Percentiles rank a stretch among this genome's conserved stretches.
phyloP scores from a whole-genome alignment of 768 basidiomycete species.

The Daedaleopsis sinensis region DNA sequence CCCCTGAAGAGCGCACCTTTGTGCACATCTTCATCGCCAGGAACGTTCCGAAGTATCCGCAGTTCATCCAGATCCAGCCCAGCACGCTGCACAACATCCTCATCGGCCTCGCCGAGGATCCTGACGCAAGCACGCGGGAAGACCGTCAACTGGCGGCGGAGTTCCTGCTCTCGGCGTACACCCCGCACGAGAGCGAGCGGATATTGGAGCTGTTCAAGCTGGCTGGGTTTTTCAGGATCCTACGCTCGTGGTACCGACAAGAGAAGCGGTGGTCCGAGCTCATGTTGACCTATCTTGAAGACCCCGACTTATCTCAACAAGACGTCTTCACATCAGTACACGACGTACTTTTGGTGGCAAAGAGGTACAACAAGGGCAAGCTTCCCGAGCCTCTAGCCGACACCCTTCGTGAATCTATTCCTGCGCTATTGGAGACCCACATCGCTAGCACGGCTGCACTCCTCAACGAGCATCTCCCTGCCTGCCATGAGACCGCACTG shows the following conservation, averaged over 20 bases:
- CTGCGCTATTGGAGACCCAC: conserved; percentile 61
- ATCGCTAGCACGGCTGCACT: conserved; percentile 72
- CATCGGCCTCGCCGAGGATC: conserved; percentile 73
- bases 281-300: conserved; percentile 73
- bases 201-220: conserved; percentile 71
- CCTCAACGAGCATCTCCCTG: conserved; percentile 68
- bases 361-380: conserved; percentile 47
- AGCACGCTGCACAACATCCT: conserved; percentile 76
- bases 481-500: conserved; percentile 67
- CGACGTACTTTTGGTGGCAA: conserved; percentile 56
- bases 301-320: conserved; percentile 58
- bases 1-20: conserved; percentile 72
- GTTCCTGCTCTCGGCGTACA: conserved; percentile 89
- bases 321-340: conserved; percentile 72
- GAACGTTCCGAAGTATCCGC: conserved; percentile 95
- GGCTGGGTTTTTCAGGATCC: conserved; percentile 90
- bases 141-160: conserved; percentile 96
- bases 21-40: conserved; percentile 95
- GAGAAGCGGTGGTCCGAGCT: conserved; percentile 78
- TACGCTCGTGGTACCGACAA: conserved; percentile 78
- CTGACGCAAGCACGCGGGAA: conserved; percentile 78
- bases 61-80: conserved; percentile 73
- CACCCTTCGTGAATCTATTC: conserved; percentile 61
- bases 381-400: conserved; percentile 59
- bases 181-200: conserved; percentile 74